Evolutionary conservation across 208 protist genomes (phyloP).

Genomic region (Ichthyophonus hoferi): DNA sequence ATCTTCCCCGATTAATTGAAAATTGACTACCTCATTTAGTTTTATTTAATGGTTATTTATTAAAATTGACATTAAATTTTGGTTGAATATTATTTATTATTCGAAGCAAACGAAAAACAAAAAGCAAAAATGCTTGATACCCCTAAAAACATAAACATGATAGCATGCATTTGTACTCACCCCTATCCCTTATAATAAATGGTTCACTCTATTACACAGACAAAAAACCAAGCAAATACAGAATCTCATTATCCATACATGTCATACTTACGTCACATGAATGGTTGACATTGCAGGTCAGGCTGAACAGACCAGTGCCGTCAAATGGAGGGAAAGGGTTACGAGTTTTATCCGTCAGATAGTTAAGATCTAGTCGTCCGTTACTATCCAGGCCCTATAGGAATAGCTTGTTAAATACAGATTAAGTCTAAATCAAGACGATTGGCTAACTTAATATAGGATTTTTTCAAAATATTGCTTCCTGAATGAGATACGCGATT

Average conservation of each 20-base stretch:
- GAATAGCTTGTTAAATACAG: too few relatives aligned
- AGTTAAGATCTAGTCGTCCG: background rate
- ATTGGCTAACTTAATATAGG: too few relatives aligned
- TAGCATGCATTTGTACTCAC: background rate
- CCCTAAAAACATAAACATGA: too few relatives aligned
- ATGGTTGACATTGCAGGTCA: background rate
- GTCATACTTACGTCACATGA: background rate
- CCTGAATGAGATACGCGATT: too few relatives aligned
- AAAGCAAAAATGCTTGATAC: background rate
- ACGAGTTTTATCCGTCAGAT: background rate
- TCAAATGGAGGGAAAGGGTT: background rate
- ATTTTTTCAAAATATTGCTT: too few relatives aligned
- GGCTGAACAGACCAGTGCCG: background rate
- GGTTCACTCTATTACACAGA: too few relatives aligned
- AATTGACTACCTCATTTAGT: too few relatives aligned
- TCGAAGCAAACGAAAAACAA: background rate
- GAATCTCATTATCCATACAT: background rate
- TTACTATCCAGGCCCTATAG: background rate
- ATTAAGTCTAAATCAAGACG: too few relatives aligned
- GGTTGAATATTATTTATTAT: background rate
- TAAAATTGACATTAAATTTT: too few relatives aligned
- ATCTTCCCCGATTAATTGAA: too few relatives aligned
- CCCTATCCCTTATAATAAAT: too few relatives aligned
- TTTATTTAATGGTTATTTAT: too few relatives aligned
- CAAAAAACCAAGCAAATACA: background rate